Evolutionary conservation across 345 rosid genomes (phyloP), one percentile per base, ranked within the genome.

Genomic region (Hirschfeldia incana): DNA sequence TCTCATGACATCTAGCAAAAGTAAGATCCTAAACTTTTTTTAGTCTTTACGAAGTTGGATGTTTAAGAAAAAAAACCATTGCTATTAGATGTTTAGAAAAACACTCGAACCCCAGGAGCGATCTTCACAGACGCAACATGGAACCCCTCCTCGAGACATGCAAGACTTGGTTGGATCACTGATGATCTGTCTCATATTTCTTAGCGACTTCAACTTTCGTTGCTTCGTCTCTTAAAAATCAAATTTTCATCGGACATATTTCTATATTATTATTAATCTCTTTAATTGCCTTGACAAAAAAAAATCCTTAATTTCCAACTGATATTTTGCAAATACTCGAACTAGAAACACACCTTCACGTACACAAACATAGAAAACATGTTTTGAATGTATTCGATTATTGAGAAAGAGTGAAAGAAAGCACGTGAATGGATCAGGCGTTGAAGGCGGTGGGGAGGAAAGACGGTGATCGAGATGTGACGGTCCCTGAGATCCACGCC

Each of bases 341-440:
- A 58, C 29, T 3, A 21, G 13, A 58, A 21, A 57, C 62, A 21
- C 62, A 21, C 27, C 62, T 58, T 58, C 8, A 58, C 17, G 62
- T 58, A 58, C 28, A 17, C 61, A 8, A 53, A 57, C 61, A 57
- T 17, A 57, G 29, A 57, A 57, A 8, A 57, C 63, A 26, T 58
- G 32, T 58, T 58, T 42, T 49, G 57, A n/a, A 13, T 49, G 15
- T 46, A 26, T 68, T 68, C 39, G n/a, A 68, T 28, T 28, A 29
- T 49, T 46, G 61, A 69, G 27, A 5, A 69, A 49, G 8, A 28
- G 55, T 28, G 12, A 10, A 29, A 46, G 39, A 17, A 29, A 6
- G 61, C 72, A 49, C 39, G 72, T 69, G 72, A 69, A 37, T 29
- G 60, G 37, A 15, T 29, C 27, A 69, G 72, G 61, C 72, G 61